Evolutionary conservation across 1,139 yeast species (phyloP).

Genomic region (Chernovozyma sophiae-reginae): DNA sequence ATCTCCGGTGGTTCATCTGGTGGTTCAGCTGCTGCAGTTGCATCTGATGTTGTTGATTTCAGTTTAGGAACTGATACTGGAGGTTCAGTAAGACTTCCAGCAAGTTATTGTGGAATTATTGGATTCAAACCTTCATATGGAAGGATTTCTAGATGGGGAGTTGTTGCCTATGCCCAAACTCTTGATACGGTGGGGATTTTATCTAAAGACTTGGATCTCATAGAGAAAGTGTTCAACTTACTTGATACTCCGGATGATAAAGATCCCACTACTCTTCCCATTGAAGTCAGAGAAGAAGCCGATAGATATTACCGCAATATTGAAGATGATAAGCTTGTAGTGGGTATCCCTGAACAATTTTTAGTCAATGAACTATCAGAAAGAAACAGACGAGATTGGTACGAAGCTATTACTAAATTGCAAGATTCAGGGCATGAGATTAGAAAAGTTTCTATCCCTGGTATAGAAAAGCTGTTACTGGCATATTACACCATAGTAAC

Average conservation of each 20-base stretch:
- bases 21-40: constrained; percentile 92
- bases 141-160: constrained; percentile 86
- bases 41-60: constrained; percentile 63
- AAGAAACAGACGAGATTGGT: constrained; percentile 46
- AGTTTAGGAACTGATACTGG: constrained; percentile 93
- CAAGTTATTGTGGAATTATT: constrained; percentile 74
- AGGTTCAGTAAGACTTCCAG: constrained; percentile 90
- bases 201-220: constrained; percentile 41
- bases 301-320: background rate
- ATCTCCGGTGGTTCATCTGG: constrained; percentile 94
- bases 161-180: constrained; percentile 88
- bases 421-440: constrained; percentile 51
- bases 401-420: constrained; percentile 37
- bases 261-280: constrained; percentile 75
- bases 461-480: constrained; percentile 65
- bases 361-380: constrained; percentile 51
- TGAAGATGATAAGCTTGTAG: constrained; percentile 22
- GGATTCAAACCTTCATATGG: constrained; percentile 97
- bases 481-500: constrained; percentile 86
- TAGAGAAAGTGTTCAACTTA: constrained; percentile 48
- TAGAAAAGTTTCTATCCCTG: constrained; percentile 63
- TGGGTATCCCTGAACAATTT: constrained; percentile 75
- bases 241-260: constrained; percentile 60
- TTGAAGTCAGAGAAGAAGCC: constrained; percentile 7
- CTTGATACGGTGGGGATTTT: constrained; percentile 91